Evolutionary conservation across 2,329 filamentous ascomycete species (phyloP), one percentile per base, ranked within the genome.

Genomic region (Xylaria sp.): DNA sequence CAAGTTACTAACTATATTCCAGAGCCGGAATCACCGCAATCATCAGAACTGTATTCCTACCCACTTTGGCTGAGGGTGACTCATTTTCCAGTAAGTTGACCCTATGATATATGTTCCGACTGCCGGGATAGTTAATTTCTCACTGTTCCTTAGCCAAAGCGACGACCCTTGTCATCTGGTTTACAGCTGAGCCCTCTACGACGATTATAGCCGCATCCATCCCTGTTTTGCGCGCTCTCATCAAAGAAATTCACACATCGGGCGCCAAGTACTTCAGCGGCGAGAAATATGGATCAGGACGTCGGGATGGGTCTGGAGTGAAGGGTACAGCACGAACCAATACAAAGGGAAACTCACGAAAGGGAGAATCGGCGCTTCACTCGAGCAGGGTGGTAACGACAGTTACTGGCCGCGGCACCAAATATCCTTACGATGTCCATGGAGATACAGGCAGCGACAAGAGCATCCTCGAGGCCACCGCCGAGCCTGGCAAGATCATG

Each of bases 171-270:
- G 72, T 75, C 2, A 76, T 78, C 10, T 79, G 77, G 78, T 74
- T 71, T 18, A 69, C 71, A 0, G 76, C 74, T 13, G 78, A 79
- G 63, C 67, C 75, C 3, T 64, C 73, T 18, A 72, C 69, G 3
- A 75, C 77, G 6, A 75, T 79, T 27, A 70, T 78, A 2, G 78
- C 76, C 5, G 73, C 76, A 44, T 79, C 76, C 3, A 78, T 79
- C 27, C 78, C 78, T 9, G 77, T 79, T n/a, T 64, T 79, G 8
- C 76, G 77, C 1, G 76, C 74, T n/a, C 72, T 78, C 2, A 65
- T 78, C 62, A 74, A 71, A 40, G 73, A 76, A 42, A 63, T 75
- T 23, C 68, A 70, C 16, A 67, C 71, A 21, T 74, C 72, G 0
- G 55, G 67, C n/a, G 71, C 68, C 9, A 66, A 63, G 10, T 73